These are phyloP conservation scores for Bipolaris gigantea DNA, from an alignment of 2,329 filamentous ascomycete species.

Conservation along the genomic window DNA sequence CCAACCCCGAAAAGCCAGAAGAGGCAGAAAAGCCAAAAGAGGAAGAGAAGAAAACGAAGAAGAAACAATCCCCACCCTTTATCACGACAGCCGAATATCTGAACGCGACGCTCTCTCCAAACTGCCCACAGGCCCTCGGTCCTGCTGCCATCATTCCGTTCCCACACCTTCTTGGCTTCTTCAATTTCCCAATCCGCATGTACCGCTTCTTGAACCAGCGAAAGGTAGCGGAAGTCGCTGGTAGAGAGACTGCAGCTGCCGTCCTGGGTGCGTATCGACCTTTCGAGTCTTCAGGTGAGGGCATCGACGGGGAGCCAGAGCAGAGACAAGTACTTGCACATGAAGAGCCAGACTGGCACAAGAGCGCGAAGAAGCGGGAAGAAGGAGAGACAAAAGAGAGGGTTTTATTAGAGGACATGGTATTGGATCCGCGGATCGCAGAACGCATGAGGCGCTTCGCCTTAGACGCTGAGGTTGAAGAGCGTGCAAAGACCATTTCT, in stretches of 20 bases:
- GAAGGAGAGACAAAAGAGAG: conserved; percentile 56
- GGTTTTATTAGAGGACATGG: conserved; percentile 74
- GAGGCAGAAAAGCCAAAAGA: conserved; percentile 39
- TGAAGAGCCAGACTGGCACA: conserved; percentile 84
- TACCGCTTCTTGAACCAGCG: conserved; percentile 87
- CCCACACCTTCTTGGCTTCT: conserved; percentile 89
- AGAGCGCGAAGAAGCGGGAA: conserved; percentile 65
- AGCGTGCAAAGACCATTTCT: conserved; percentile 53
- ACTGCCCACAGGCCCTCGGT: conserved; percentile 70
- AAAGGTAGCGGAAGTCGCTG: conserved; percentile 81
- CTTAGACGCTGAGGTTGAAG: conserved; percentile 69
- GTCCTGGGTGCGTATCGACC: conserved; percentile 65
- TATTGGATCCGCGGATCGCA: conserved; percentile 74
- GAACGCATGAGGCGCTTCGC: conserved; percentile 80
- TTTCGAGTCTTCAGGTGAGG: conserved; percentile 40
- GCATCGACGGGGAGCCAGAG: conserved; percentile 54
- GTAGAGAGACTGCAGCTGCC: conserved; percentile 81
- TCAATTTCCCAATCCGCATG: conserved; percentile 83
- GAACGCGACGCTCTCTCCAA: conserved; percentile 63
- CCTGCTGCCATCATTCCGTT: conserved; percentile 74
- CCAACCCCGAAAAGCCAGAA: conserved; percentile 30
- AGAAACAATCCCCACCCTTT: conserved; percentile 64
- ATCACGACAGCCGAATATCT: conserved; percentile 79
- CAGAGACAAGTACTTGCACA: conserved; percentile 65
- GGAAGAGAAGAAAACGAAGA: conserved; percentile 50